Conservation (phyloP, 169 alveolate genomes). For the Cryptosporidium sp. region DNA sequence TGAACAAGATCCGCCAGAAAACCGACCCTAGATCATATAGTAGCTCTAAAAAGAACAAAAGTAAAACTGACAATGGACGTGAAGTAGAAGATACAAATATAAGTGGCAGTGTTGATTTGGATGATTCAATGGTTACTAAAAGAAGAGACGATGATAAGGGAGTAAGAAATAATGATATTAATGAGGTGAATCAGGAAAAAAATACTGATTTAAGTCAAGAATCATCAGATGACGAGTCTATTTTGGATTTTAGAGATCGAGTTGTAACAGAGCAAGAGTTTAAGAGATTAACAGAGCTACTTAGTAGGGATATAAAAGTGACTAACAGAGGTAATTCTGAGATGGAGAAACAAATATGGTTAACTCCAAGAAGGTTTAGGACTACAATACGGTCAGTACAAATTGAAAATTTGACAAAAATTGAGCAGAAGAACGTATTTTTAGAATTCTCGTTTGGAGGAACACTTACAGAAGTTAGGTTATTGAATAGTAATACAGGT, state of each 20-base stretch:
- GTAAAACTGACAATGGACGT: background rate
- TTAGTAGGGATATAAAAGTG: constrained; percentile 50
- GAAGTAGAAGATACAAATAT: background rate
- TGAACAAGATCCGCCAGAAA: constrained; percentile 31
- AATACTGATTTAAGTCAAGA: constrained; percentile 4
- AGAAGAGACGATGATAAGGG: background rate
- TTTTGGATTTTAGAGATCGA: constrained; percentile 70
- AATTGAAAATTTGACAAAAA: constrained; percentile 56
- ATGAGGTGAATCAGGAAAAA: background rate
- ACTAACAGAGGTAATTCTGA: constrained; percentile 58
- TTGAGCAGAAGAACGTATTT: constrained; percentile 29
- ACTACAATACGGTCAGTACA: constrained; percentile 71
- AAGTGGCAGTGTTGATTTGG: background rate
- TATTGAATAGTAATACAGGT: constrained; percentile 11
- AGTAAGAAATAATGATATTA: background rate
- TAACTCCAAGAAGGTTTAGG: constrained; percentile 74
- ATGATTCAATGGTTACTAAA: background rate
- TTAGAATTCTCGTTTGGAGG: constrained; percentile 71
- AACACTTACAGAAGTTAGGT: constrained; percentile 67
- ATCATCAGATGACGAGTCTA: constrained; percentile 50
- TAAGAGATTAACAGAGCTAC: constrained; percentile 24
- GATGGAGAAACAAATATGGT: constrained; percentile 71
- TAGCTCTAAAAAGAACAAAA: background rate
- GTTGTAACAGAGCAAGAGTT: constrained; percentile 72
- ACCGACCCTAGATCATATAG: constrained; percentile 4